phyloP scores from a whole-genome alignment of 2,329 filamentous ascomycete species.

The Trichophyton equinum region DNA sequence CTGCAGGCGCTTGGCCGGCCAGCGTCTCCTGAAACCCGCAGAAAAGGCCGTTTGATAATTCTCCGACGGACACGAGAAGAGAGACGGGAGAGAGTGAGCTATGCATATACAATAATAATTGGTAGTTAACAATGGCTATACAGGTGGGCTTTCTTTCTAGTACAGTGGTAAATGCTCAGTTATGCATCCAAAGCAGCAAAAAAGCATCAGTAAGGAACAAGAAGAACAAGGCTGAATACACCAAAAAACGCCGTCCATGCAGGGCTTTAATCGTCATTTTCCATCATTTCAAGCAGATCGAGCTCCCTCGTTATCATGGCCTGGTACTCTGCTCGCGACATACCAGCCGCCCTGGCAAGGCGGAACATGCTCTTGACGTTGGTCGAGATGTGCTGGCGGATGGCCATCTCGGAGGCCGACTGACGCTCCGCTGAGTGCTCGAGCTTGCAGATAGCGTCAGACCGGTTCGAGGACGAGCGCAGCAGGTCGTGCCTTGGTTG shows the following conservation, averaged over 20 bases:
- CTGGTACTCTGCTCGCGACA: slow-evolving; percentile 48
- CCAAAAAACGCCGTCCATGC: slow-evolving; percentile 1
- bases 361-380: slow-evolving; percentile 53
- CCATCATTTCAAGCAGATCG: slow-evolving; percentile 45
- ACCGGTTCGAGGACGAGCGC: slow-evolving; percentile 28
- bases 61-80: not conserved
- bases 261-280: slow-evolving; percentile 28
- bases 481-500: slow-evolving; percentile 33
- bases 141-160: not conserved
- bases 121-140: not conserved
- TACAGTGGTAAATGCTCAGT: not conserved
- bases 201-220: not conserved
- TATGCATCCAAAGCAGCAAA: not conserved
- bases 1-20: slow-evolving; percentile 2
- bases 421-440: slow-evolving; percentile 41
- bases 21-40: not conserved
- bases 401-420: slow-evolving; percentile 46
- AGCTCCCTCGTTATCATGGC: slow-evolving; percentile 47
- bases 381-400: slow-evolving; percentile 51
- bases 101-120: not conserved
- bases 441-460: slow-evolving; percentile 40
- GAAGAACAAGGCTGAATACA: not conserved
- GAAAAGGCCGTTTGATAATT: not conserved
- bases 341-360: slow-evolving; percentile 46
- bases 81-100: not conserved